Evolutionary conservation across 257 asterid species (phyloP).

Genomic region (Fraxinus cuspidata): DNA sequence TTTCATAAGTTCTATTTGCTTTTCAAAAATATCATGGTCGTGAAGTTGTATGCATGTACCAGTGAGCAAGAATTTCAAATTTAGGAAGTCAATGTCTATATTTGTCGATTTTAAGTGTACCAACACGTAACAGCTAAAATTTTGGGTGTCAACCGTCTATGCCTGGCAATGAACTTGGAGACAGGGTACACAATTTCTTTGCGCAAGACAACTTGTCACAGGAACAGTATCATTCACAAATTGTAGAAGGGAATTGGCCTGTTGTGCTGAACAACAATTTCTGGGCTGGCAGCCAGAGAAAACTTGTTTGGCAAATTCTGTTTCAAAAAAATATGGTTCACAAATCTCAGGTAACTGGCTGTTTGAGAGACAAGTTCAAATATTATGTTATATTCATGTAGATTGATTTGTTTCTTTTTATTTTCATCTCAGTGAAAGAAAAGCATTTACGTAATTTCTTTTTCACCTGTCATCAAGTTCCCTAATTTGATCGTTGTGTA

Average conservation of each 20-base stretch:
- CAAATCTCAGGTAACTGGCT: constrained; percentile 34
- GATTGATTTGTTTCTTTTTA: neutral
- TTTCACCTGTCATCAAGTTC: neutral
- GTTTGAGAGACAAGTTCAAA: neutral
- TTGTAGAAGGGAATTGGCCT: constrained; percentile 65
- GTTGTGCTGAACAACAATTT: constrained; percentile 46
- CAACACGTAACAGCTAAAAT: constrained; percentile 20
- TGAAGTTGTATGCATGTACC: constrained; percentile 11
- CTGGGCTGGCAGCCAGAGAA: constrained; percentile 67
- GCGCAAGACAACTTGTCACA: constrained; percentile 66
- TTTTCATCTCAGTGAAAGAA: neutral
- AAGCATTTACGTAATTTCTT: neutral
- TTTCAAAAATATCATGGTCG: constrained; percentile 9
- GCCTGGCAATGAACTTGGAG: constrained; percentile 90
- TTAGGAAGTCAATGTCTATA: constrained; percentile 14
- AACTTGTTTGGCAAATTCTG: constrained; percentile 41
- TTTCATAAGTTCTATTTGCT: constrained; percentile 16
- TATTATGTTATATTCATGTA: neutral
- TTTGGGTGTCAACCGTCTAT: constrained; percentile 57
- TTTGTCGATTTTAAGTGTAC: constrained; percentile 5
- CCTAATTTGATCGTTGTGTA: neutral
- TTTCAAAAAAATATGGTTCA: constrained; percentile 43
- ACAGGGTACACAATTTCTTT: constrained; percentile 90
- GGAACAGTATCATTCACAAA: constrained; percentile 65
- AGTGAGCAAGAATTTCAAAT: constrained; percentile 18